Evolutionary conservation across 257 asterid genomes (phyloP).

Genomic region (Capsicum pubescens): DNA sequence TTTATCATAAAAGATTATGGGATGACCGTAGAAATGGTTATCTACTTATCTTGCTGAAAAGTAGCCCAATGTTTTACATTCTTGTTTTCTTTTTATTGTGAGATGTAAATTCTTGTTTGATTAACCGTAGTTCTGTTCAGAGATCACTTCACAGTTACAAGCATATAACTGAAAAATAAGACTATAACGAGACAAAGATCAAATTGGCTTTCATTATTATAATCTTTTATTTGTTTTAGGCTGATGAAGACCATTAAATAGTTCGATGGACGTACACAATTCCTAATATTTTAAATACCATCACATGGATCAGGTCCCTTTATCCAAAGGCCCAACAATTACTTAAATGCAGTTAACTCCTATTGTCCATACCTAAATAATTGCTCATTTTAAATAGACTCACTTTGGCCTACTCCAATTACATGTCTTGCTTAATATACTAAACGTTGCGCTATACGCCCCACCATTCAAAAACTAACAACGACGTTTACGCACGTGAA

Average conservation of each 20-base stretch:
- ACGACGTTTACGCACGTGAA: not conserved
- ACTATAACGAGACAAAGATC: not conserved
- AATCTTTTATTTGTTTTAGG: not conserved
- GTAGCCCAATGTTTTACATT: slow-evolving; percentile 4
- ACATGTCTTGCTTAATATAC: not conserved
- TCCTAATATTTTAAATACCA: not conserved
- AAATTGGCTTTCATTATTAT: not conserved
- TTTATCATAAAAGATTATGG: not conserved
- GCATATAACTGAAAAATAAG: not conserved
- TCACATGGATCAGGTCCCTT: slow-evolving; percentile 18
- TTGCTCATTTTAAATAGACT: not conserved
- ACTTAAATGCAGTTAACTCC: not conserved
- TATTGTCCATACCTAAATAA: not conserved
- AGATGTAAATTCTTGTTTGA: not conserved
- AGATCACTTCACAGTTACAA: not conserved
- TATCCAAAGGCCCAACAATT: not conserved
- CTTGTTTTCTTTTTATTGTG: not conserved
- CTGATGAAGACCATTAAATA: not conserved
- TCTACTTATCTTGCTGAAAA: not conserved
- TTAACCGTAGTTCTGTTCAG: not conserved
- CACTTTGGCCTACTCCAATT: not conserved
- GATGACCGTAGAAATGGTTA: not conserved
- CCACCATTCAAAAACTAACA: slow-evolving; percentile 4
- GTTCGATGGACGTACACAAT: not conserved
- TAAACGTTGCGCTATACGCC: not conserved